Evolutionary conservation across 306 rosid genomes (phyloP).

Genomic region (Acacia melanoxylon): DNA sequence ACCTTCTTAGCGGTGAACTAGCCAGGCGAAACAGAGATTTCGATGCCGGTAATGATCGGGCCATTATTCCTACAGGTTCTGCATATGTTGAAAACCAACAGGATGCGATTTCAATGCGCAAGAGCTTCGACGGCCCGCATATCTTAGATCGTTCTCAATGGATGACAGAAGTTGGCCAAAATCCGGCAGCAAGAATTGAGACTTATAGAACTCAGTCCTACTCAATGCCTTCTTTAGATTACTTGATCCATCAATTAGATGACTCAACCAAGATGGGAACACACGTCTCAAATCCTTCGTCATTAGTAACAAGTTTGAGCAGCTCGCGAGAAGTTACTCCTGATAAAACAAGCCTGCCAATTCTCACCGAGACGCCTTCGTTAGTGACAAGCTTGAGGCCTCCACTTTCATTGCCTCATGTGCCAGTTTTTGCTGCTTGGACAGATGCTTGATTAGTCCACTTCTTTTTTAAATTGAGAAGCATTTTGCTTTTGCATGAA

Average conservation of each 20-base stretch:
- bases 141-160: constrained; percentile 25
- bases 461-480: constrained; percentile 5
- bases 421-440: constrained; percentile 71
- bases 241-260: constrained; percentile 38
- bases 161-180: background rate
- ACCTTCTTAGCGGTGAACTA: constrained; percentile 62
- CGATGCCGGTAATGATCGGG: constrained; percentile 20
- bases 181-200: constrained; percentile 21
- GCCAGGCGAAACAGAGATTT: constrained; percentile 55
- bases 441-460: constrained; percentile 39
- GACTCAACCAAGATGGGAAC: constrained; percentile 44
- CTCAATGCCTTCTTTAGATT: constrained; percentile 24
- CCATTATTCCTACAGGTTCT: constrained; percentile 31
- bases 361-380: constrained; percentile 53
- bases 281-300: constrained; percentile 60
- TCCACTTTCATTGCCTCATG: constrained; percentile 53
- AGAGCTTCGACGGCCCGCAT: constrained; percentile 38
- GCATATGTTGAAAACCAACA: constrained; percentile 13
- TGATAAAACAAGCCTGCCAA: constrained; percentile 49
- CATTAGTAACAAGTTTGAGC: constrained; percentile 55
- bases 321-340: constrained; percentile 72
- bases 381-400: constrained; percentile 45
- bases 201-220: constrained; percentile 27
- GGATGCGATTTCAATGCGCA: constrained; percentile 32
- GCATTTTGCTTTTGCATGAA: constrained; percentile 37